Evolutionary conservation across 2,329 filamentous ascomycete species (phyloP).

Genomic region (Botrytis cinerea): DNA sequence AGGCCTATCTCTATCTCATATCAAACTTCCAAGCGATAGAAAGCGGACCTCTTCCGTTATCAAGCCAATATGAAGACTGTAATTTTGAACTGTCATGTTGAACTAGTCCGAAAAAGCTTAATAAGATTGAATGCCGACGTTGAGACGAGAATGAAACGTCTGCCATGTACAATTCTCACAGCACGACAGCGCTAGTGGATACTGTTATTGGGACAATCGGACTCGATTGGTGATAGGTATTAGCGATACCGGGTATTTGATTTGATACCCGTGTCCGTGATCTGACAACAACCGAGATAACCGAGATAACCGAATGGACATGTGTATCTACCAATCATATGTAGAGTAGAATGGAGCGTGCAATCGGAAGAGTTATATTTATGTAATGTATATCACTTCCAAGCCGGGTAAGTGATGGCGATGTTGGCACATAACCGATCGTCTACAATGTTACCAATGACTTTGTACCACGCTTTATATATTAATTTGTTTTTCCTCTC

Average conservation of each 20-base stretch:
- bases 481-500: background rate
- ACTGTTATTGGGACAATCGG: background rate
- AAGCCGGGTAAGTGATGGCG: background rate
- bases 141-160: background rate
- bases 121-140: background rate
- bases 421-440: background rate
- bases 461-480: background rate
- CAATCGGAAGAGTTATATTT: background rate
- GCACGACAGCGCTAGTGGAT: background rate
- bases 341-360: background rate
- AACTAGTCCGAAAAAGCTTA: background rate
- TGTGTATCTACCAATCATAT: background rate
- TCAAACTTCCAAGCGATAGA: background rate
- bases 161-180: background rate
- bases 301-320: background rate
- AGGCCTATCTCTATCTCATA: background rate
- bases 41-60: constrained; percentile 2
- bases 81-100: background rate
- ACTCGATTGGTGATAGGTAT: constrained; percentile 3
- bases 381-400: background rate
- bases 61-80: background rate
- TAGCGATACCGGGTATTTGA: background rate
- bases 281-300: background rate
- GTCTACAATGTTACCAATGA: background rate
- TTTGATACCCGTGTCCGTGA: background rate